Conservation (phyloP, 805 yeast genomes). For the Cyberlindnera maritima region DNA sequence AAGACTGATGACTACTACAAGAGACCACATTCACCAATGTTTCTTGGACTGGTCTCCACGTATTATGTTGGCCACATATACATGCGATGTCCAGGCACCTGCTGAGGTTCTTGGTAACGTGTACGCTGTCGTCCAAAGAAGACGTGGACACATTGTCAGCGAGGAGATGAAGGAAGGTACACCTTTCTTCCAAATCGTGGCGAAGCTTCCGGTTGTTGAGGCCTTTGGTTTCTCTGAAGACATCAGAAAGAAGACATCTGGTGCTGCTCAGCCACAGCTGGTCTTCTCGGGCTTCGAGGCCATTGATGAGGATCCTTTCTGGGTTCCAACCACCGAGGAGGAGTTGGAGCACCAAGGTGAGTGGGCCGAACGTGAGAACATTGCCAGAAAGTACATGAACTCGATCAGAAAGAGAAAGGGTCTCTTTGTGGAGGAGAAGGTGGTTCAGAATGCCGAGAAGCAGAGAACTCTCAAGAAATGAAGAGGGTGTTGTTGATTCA, state of each 20-base stretch:
- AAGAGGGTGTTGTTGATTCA: too few species aligned
- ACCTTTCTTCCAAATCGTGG: slow-evolving; percentile 85
- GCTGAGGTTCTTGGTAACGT: slow-evolving; percentile 95
- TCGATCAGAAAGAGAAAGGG: slow-evolving; percentile 84
- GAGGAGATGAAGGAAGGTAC: slow-evolving; percentile 99
- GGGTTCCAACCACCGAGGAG: slow-evolving; percentile 98
- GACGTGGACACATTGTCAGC: slow-evolving; percentile 79
- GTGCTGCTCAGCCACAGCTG: slow-evolving; percentile 96
- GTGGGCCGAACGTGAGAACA: slow-evolving; percentile 85
- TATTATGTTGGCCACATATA: slow-evolving; percentile 85
- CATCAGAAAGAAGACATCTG: slow-evolving; percentile 87
- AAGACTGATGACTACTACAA: slow-evolving; percentile 66
- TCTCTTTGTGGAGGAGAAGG: slow-evolving; percentile 82
- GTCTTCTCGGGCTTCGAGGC: slow-evolving; percentile 86
- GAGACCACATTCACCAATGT: slow-evolving; percentile 68
- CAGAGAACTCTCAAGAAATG: slow-evolving; percentile 85
- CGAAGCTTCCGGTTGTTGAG: slow-evolving; percentile 87
- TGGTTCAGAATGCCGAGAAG: slow-evolving; percentile 89
- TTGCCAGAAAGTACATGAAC: slow-evolving; percentile 86
- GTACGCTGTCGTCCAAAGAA: slow-evolving; percentile 86
- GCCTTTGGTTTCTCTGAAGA: slow-evolving; percentile 97
- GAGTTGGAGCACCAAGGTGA: slow-evolving; percentile 94
- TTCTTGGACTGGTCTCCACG: slow-evolving; percentile 86
- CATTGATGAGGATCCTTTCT: slow-evolving; percentile 91
- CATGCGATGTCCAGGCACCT: slow-evolving; percentile 93